Percentiles rank a stretch among this genome's conserved stretches.
These are phyloP conservation scores for Ceratonia siliqua DNA, from an alignment of 306 rosid species.

Conservation along the genomic window DNA sequence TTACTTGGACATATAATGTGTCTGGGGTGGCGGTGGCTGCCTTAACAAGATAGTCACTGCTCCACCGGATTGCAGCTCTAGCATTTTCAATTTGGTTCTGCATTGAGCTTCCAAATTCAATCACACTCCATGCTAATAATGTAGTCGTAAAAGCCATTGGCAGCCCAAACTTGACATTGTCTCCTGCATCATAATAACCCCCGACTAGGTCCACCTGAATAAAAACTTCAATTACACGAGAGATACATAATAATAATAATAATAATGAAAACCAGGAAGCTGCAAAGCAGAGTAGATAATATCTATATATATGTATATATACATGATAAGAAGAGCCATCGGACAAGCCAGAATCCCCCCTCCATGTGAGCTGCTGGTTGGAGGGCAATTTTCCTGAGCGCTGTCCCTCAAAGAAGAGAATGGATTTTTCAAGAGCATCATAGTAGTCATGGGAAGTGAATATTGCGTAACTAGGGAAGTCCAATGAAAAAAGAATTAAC, in stretches of 20 bases:
- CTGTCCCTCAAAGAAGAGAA: constrained; percentile 88
- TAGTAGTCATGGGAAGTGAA: constrained; percentile 66
- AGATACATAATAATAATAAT: no score
- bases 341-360: constrained; percentile 76
- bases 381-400: constrained; percentile 75
- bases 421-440: constrained; percentile 73
- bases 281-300: no score
- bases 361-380: constrained; percentile 64
- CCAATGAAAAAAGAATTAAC: constrained; percentile 26
- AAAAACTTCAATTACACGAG: not conserved
- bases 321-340: constrained; percentile 89
- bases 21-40: constrained; percentile 73
- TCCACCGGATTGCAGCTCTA: constrained; percentile 70
- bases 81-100: constrained; percentile 59
- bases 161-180: constrained; percentile 83
- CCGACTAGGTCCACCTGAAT: constrained; percentile 83
- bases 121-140: constrained; percentile 83
- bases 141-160: constrained; percentile 96
- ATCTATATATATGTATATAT: not conserved
- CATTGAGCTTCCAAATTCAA: constrained; percentile 84
- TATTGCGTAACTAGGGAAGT: constrained; percentile 37
- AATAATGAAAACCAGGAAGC: no score
- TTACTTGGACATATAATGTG: constrained; percentile 86
- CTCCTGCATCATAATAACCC: constrained; percentile 97
- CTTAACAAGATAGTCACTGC: constrained; percentile 77